These are phyloP conservation scores for Eimeria sp. DNA, from an alignment of 169 alveolate genomes.

Conservation along the genomic window DNA sequence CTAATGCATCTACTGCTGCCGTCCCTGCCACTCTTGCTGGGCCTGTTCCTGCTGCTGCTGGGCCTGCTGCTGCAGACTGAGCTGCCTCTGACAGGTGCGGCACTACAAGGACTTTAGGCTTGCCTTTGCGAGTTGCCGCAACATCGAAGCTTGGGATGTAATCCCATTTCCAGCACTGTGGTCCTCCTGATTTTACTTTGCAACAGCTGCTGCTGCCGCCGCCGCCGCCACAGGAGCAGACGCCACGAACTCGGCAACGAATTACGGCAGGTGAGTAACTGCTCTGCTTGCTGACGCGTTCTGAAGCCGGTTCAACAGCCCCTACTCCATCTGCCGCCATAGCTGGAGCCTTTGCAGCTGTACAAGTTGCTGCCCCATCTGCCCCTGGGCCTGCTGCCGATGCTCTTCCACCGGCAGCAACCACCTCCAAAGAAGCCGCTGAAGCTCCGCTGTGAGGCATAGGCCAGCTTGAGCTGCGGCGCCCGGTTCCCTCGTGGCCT, in stretches of 20 bases:
- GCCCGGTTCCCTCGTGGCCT: not conserved
- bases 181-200: not conserved
- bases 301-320: not conserved
- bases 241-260: conserved; percentile 53
- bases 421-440: not conserved
- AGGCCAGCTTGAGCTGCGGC: conserved; percentile 63
- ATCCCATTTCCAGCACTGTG: conserved; percentile 17
- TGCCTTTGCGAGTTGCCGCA: conserved; percentile 43
- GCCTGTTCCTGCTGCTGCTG: not conserved
- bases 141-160: conserved; percentile 59
- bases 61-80: not conserved
- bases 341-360: not conserved
- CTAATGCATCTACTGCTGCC: not conserved
- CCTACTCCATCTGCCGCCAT: conserved; percentile 3
- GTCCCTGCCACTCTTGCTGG: not conserved
- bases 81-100: not conserved
- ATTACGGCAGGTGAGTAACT: not conserved
- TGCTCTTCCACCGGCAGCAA: conserved; percentile 1
- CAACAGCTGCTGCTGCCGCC: conserved; percentile 32
- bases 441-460: not conserved
- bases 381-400: not conserved
- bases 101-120: conserved; percentile 28
- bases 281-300: not conserved
- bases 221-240: conserved; percentile 16
- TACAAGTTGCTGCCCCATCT: not conserved